Evolutionary conservation across 495 filamentous ascomycete species (phyloP), one percentile per base, ranked within the genome.

Genomic region (Tuber indicum): DNA sequence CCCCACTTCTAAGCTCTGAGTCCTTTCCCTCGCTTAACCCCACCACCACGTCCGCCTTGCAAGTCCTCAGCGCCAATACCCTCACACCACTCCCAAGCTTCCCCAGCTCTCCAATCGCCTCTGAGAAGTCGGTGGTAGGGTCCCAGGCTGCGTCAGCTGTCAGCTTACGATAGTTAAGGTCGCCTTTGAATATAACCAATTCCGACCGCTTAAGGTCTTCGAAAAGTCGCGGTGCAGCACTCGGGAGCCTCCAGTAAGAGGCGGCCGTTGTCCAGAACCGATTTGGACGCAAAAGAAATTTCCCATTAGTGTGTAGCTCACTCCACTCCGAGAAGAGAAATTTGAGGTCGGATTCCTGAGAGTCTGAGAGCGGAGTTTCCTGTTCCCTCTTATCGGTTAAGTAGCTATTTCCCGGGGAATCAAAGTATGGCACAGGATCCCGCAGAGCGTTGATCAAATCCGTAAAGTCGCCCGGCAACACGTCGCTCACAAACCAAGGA

Each of bases 401-500:
- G 0, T 90, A 88, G 5, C 89, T 90, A 45, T 77, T 41, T 66
- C 32, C 26, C 2, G 58, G 26, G 4, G 84, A 75, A 72, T 88
- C 86, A 84, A 94, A 98, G 86, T 97, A 97, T 8, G 84, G 69
- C 79, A 90, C 88, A 0, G 96, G 92, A 76, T 90, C 87, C 7
- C 89, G 88, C n/a, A 98, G 88, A 5, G 91, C 91, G 72, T 88
- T 89, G 36, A 98, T 88, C 7, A 99, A 88, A 73, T 92, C 89
- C 0, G 86, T 87, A 79, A 99, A 97, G 82, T 99, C 96, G 41
- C 85, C 87, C 0, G 94, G 93, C 17, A 97, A 84, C 19, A 98
- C 96, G 81, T 99, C 96, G 0, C 93, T 97, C 70, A 99, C 96
- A 80, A 98, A 99, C 96, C 96, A 99, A 0, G 96, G 96, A 73